A percentile compares a stretch with the other conserved stretches of the same genome.
Evolutionary conservation across 768 basidiomycete genomes (phyloP).

Genomic region (Russula griseocarnosa): DNA sequence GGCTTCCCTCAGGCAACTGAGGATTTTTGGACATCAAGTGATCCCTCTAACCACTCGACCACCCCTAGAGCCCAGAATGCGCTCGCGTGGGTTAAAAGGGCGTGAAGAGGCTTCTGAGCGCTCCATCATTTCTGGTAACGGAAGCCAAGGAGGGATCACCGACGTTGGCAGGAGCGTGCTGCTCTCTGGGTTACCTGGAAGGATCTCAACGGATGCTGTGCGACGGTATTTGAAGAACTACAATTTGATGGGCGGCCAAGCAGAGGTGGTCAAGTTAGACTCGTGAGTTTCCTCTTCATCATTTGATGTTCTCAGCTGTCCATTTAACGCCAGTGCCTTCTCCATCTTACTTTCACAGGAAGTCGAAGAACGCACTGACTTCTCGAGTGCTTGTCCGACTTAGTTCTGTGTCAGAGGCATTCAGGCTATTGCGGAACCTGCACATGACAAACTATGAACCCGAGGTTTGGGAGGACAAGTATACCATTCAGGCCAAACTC

Average conservation of each 20-base stretch:
- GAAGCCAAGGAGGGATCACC: conserved; percentile 49
- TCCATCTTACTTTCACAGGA: background rate
- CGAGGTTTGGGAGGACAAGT: conserved; percentile 38
- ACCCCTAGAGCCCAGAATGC: conserved; percentile 27
- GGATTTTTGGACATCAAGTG: conserved; percentile 46
- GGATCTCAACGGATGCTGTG: conserved; percentile 37
- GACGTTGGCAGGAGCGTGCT: conserved; percentile 53
- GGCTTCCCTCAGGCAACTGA: conserved; percentile 41
- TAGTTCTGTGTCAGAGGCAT: conserved; percentile 58
- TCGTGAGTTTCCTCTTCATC: conserved; percentile 39
- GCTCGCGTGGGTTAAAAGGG: conserved; percentile 41
- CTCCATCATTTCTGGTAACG: conserved; percentile 40
- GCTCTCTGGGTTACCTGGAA: conserved; percentile 59
- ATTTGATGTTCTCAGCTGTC: background rate
- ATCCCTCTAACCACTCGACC: conserved; percentile 35
- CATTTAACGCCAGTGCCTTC: background rate
- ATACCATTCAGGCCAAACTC: conserved; percentile 46
- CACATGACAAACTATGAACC: conserved; percentile 54
- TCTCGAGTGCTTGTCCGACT: conserved; percentile 57
- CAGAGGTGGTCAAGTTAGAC: conserved; percentile 49
- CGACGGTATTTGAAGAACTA: conserved; percentile 43
- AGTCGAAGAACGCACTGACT: conserved; percentile 38
- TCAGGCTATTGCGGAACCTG: conserved; percentile 56
- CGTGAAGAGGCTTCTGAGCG: conserved; percentile 39
- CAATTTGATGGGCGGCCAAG: conserved; percentile 42